Percentiles rank a stretch among this genome's conserved stretches.
Conservation (phyloP, 179 eudicot species). For the Beta macrorhiza region DNA sequence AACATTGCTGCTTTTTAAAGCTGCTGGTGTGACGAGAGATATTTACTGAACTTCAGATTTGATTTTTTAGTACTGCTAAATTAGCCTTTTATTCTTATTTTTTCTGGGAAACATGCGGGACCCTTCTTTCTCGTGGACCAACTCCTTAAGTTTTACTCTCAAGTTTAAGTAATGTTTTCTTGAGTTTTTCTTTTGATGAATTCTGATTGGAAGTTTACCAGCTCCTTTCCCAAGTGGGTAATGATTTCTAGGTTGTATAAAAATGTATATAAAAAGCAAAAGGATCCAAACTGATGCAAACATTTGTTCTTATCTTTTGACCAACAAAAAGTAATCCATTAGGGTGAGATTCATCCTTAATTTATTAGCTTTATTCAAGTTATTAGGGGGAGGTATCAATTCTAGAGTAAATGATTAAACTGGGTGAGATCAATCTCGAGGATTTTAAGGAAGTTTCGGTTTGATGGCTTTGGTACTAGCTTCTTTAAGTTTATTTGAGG, state of each 20-base stretch:
- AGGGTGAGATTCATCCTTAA: not conserved
- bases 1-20: not conserved
- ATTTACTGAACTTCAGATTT: not conserved
- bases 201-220: slow-evolving; percentile 22
- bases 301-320: slow-evolving; percentile 27
- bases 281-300: not conserved
- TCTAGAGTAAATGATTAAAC: not conserved
- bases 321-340: slow-evolving; percentile 18
- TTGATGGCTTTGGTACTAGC: too few relatives aligned
- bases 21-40: slow-evolving; percentile 17
- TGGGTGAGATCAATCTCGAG: too few relatives aligned
- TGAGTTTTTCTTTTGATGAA: not conserved
- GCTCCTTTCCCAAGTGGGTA: slow-evolving; percentile 23
- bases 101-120: not conserved
- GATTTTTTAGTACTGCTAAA: not conserved
- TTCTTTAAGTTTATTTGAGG: too few relatives aligned
- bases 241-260: slow-evolving; percentile 22
- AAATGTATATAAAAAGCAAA: slow-evolving; percentile 12
- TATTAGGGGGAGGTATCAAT: not conserved
- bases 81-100: not conserved
- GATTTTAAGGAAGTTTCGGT: too few relatives aligned
- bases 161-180: not conserved
- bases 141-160: not conserved
- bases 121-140: too few relatives aligned
- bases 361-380: not conserved